A percentile compares a stretch with the other conserved stretches of the same genome.
Conservation (phyloP, 78 protist genomes). For the Creolimax fragrantissima region DNA sequence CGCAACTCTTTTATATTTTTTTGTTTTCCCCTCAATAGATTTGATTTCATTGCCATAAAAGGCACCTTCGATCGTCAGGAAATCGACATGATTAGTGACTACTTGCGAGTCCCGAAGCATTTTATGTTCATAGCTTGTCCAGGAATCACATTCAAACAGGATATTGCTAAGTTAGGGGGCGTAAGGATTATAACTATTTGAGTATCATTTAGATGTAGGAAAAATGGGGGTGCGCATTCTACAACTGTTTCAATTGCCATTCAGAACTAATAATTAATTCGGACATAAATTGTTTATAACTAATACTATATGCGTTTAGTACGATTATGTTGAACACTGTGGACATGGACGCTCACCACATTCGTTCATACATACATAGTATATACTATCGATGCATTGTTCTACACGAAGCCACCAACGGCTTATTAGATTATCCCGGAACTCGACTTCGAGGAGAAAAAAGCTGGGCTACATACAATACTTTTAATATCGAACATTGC, state of each 20-base stretch:
- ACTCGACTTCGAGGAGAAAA: too few relatives aligned
- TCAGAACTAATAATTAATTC: not conserved
- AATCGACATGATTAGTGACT: not conserved
- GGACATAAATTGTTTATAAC: not conserved
- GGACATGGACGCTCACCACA: not conserved
- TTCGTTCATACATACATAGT: not conserved
- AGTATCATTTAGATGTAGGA: not conserved
- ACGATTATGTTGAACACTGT: not conserved
- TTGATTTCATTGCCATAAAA: slow-evolving; percentile 28
- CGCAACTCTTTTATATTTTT: not conserved
- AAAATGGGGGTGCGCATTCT: not conserved
- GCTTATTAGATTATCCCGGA: too few relatives aligned
- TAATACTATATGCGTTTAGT: not conserved
- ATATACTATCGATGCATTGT: too few relatives aligned
- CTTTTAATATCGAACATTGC: too few relatives aligned
- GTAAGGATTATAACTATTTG: not conserved
- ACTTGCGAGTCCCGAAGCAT: not conserved
- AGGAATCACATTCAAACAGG: not conserved
- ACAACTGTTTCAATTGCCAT: not conserved
- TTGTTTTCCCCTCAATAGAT: not conserved
- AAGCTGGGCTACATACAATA: too few relatives aligned
- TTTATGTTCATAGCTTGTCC: slow-evolving; percentile 3
- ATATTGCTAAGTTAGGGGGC: not conserved
- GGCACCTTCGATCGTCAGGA: not conserved
- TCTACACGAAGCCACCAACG: too few relatives aligned